Conservation (phyloP, 495 filamentous ascomycete species). For the Xylaria flabelliformis region DNA sequence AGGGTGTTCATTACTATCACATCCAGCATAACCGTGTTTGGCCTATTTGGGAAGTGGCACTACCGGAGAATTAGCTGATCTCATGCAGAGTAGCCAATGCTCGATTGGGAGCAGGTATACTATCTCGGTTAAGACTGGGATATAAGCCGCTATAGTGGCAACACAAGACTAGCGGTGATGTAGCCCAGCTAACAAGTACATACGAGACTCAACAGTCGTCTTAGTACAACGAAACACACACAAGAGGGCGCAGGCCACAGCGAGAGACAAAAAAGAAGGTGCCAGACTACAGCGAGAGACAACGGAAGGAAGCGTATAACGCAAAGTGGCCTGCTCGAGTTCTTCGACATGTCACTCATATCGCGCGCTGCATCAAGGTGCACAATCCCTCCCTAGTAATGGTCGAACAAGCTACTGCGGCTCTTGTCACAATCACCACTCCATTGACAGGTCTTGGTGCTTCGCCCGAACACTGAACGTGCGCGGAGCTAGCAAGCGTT, state of each 20-base stretch:
- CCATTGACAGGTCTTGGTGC: constrained; percentile 12
- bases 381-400: constrained; percentile 12
- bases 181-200: neutral
- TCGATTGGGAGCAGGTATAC: constrained; percentile 17
- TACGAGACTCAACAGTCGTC: constrained; percentile 4
- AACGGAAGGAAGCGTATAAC: neutral
- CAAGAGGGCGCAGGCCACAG: neutral
- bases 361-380: neutral
- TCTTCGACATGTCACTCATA: constrained; percentile 18
- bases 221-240: constrained; percentile 4
- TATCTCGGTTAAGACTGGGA: constrained; percentile 11
- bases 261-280: neutral
- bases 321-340: neutral
- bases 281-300: neutral
- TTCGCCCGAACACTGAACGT: constrained; percentile 12
- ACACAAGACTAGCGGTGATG: constrained; percentile 9
- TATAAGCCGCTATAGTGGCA: constrained; percentile 1
- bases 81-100: constrained; percentile 13
- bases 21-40: neutral
- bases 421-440: constrained; percentile 19
- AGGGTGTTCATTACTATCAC: constrained; percentile 10
- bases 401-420: constrained; percentile 26
- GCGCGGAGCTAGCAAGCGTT: constrained; percentile 3
- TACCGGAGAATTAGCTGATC: constrained; percentile 21
- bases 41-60: constrained; percentile 4